These are phyloP conservation scores for Edaphochlamys debaryana DNA, from an alignment of 139 green algal genomes.

Conservation along the genomic window DNA sequence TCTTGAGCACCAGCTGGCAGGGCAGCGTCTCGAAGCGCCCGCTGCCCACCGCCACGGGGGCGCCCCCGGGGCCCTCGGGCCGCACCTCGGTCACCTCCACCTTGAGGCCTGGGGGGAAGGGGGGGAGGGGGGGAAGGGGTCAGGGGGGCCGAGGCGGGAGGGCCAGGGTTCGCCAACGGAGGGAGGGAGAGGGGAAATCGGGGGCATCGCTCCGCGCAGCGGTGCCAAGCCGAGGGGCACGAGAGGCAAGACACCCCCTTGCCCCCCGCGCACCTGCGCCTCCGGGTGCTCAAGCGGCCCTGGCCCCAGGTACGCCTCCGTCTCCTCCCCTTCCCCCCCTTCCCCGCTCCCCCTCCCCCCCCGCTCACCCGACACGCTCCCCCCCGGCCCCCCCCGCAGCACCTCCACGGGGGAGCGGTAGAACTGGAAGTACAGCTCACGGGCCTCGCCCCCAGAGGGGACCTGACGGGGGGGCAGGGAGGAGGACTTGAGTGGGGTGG, in stretches of 20 bases:
- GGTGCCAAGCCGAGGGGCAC: too few relatives aligned
- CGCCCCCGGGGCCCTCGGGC: background rate
- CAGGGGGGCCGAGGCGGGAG: too few relatives aligned
- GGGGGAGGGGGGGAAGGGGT: background rate
- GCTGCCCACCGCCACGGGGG: conserved; percentile 64
- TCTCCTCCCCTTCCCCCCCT: too few relatives aligned
- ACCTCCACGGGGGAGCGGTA: conserved; percentile 73
- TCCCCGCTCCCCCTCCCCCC: background rate
- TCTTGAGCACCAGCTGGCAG: conserved; percentile 81
- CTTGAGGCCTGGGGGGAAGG: conserved; percentile 6
- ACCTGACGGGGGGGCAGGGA: too few relatives aligned
- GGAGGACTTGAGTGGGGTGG: too few relatives aligned
- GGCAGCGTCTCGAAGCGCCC: conserved; percentile 69
- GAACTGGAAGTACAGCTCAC: conserved; percentile 81
- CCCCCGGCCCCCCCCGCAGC: conserved; percentile 4
- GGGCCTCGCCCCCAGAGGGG: background rate
- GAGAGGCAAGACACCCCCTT: too few relatives aligned
- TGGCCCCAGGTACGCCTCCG: background rate
- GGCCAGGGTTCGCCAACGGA: background rate
- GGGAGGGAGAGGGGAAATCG: too few relatives aligned
- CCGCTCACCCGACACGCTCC: conserved; percentile 8
- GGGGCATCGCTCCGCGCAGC: too few relatives aligned
- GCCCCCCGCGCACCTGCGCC: too few relatives aligned
- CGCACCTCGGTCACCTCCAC: conserved; percentile 55
- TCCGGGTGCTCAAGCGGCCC: too few relatives aligned